Conservation (phyloP, 345 rosid species). For the Geranium brycei region DNA sequence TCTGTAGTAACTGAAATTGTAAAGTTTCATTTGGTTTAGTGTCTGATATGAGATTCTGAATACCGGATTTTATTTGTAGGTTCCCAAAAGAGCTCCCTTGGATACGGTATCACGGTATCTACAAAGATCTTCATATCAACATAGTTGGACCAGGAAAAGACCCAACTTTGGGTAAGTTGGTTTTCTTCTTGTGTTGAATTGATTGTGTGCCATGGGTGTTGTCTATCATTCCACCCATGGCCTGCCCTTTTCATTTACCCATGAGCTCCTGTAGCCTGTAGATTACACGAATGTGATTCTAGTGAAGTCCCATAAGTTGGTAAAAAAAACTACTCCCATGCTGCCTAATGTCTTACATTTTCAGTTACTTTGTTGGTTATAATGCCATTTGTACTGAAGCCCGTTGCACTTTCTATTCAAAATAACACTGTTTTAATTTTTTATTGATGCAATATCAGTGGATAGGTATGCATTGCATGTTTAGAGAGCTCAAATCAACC, state of each 20-base stretch:
- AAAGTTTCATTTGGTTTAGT: neutral
- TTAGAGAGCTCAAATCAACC: too few species aligned
- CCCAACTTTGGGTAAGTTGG: conserved; percentile 37
- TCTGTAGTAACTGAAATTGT: neutral
- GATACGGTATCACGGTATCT: conserved; percentile 58
- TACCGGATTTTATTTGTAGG: conserved; percentile 22
- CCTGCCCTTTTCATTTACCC: neutral
- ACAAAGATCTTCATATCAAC: conserved; percentile 49
- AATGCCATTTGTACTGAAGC: too few species aligned
- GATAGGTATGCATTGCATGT: too few species aligned
- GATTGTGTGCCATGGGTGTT: neutral
- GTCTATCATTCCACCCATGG: neutral
- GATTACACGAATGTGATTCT: neutral
- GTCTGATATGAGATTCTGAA: conserved; percentile 2
- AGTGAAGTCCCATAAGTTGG: too few species aligned
- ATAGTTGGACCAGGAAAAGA: conserved; percentile 78
- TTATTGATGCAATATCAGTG: too few species aligned
- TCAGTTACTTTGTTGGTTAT: too few species aligned
- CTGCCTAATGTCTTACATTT: too few species aligned
- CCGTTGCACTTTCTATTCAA: too few species aligned
- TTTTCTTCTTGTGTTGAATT: neutral
- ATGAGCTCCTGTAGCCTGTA: neutral
- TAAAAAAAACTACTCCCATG: too few species aligned
- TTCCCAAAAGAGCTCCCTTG: conserved; percentile 74
- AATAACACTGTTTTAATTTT: too few species aligned